These are phyloP conservation scores for Apiospora pterosperma DNA, from an alignment of 2,329 filamentous ascomycete genomes.

Conservation along the genomic window DNA sequence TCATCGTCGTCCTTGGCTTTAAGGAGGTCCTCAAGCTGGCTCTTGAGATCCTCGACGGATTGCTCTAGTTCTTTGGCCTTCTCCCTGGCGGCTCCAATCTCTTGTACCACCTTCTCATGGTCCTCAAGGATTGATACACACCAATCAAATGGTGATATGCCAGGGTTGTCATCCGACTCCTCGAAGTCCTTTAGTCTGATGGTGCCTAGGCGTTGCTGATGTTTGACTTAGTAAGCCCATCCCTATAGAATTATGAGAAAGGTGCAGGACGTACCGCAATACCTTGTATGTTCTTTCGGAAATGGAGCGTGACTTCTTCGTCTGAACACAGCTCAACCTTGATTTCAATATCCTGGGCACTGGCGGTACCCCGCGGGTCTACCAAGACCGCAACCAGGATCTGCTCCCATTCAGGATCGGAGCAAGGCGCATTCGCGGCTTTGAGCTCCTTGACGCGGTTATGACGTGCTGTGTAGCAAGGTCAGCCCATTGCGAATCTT, in stretches of 20 bases:
- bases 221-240: not conserved
- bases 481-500: not conserved
- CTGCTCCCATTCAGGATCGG: constrained; percentile 63
- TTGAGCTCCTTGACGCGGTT: constrained; percentile 50
- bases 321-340: constrained; percentile 54
- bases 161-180: constrained; percentile 49
- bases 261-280: constrained; percentile 55
- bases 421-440: constrained; percentile 50
- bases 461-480: constrained; percentile 48
- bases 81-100: constrained; percentile 38
- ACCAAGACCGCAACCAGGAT: constrained; percentile 58
- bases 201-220: constrained; percentile 65
- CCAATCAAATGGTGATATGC: constrained; percentile 68
- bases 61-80: constrained; percentile 47
- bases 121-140: constrained; percentile 55
- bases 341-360: constrained; percentile 53
- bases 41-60: constrained; percentile 55
- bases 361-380: constrained; percentile 17
- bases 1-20: constrained; percentile 66
- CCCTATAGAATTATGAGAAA: not conserved
- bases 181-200: constrained; percentile 55
- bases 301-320: constrained; percentile 54
- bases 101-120: constrained; percentile 40
- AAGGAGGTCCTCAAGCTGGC: constrained; percentile 64
- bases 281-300: constrained; percentile 63